Conservation (phyloP, 768 basidiomycete genomes). For the Pulveroboletus ravenelii region DNA sequence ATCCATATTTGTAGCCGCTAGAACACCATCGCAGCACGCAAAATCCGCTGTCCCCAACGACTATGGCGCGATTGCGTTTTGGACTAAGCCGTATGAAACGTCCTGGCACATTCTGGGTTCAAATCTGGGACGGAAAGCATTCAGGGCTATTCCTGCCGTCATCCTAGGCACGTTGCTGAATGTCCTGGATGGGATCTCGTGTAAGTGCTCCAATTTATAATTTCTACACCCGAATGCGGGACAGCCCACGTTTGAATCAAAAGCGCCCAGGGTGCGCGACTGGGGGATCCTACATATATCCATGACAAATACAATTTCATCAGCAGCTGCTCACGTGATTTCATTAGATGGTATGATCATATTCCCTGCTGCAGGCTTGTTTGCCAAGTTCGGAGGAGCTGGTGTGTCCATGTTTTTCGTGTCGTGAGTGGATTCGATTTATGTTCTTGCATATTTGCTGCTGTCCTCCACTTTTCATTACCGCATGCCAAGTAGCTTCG, state of each 20-base stretch:
- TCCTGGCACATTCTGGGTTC: slow-evolving; percentile 11
- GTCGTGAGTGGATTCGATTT: slow-evolving; percentile 42
- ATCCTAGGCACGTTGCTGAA: slow-evolving; percentile 82
- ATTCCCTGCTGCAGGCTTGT: slow-evolving; percentile 81
- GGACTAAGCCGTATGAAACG: slow-evolving; percentile 5
- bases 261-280: background rate
- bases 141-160: slow-evolving; percentile 72
- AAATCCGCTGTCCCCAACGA: background rate
- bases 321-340: slow-evolving; percentile 1
- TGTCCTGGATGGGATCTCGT: slow-evolving; percentile 90
- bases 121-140: slow-evolving; percentile 14
- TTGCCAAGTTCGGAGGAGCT: slow-evolving; percentile 74
- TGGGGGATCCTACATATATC: background rate
- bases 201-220: slow-evolving; percentile 39
- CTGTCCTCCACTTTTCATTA: slow-evolving; percentile 3
- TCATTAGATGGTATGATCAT: slow-evolving; percentile 87
- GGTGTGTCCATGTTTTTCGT: slow-evolving; percentile 97
- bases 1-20: background rate
- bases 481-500: background rate
- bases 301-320: background rate
- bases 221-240: background rate
- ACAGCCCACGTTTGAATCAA: slow-evolving; percentile 1
- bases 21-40: slow-evolving; percentile 8
- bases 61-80: slow-evolving; percentile 12
- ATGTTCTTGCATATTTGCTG: background rate